A percentile compares a stretch with the other conserved stretches of the same genome.
phyloP scores from a whole-genome alignment of 2,329 filamentous ascomycete species.

The Plenodomus biglobosus region DNA sequence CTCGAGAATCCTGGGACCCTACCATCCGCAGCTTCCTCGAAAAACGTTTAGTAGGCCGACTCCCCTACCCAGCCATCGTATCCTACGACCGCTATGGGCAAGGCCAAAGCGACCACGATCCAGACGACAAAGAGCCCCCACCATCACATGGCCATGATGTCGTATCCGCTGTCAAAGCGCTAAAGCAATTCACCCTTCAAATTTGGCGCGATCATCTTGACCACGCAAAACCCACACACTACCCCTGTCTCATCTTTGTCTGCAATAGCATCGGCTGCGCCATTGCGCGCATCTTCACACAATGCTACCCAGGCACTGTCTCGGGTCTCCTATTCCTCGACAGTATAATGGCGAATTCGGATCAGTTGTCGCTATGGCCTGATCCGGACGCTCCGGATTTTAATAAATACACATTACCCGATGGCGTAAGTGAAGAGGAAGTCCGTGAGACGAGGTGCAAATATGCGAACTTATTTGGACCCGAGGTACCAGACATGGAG shows the following conservation, averaged over 20 bases:
- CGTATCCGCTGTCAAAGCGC: slow-evolving; percentile 47
- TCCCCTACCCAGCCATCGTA: slow-evolving; percentile 49
- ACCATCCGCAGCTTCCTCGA: slow-evolving; percentile 37
- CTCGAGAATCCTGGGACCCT: slow-evolving; percentile 45
- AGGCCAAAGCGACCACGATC: slow-evolving; percentile 55
- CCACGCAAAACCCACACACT: slow-evolving; percentile 37
- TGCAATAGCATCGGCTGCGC: slow-evolving; percentile 58
- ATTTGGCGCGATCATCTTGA: slow-evolving; percentile 42
- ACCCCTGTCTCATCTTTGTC: slow-evolving; percentile 49
- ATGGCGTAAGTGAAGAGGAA: slow-evolving; percentile 41
- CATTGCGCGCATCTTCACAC: slow-evolving; percentile 56
- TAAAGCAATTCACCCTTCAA: slow-evolving; percentile 50
- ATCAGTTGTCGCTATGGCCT: slow-evolving; percentile 59
- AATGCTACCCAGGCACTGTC: slow-evolving; percentile 50
- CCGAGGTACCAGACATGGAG: slow-evolving; percentile 54
- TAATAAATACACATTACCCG: slow-evolving; percentile 46
- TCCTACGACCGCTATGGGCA: slow-evolving; percentile 63
- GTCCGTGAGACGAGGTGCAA: slow-evolving; percentile 41
- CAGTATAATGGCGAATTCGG: slow-evolving; percentile 59
- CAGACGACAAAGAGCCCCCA: slow-evolving; percentile 33
- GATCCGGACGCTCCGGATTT: slow-evolving; percentile 56
- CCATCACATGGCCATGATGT: slow-evolving; percentile 53
- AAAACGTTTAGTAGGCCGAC: slow-evolving; percentile 23
- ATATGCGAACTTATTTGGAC: slow-evolving; percentile 51
- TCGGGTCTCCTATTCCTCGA: slow-evolving; percentile 57